Evolutionary conservation across 345 rosid species (phyloP).

Genomic region (Eucalyptus regnans): DNA sequence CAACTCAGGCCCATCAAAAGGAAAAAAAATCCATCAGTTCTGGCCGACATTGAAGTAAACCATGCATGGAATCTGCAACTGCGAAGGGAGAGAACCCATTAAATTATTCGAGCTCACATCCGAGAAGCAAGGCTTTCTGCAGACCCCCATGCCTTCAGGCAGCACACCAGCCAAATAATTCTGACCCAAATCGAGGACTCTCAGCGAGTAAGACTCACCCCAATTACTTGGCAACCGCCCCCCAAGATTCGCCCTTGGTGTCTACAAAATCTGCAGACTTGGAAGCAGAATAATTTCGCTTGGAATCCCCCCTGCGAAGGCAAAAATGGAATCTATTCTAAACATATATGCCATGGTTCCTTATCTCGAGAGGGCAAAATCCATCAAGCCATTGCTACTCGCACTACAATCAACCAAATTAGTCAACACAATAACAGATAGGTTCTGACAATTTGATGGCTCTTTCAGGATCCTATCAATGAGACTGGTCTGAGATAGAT

Average conservation of each 20-base stretch:
- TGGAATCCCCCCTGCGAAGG: conserved; percentile 37
- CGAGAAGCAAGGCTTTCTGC: conserved; percentile 44
- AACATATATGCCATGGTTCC: no score
- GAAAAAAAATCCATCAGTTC: neutral
- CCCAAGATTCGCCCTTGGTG: conserved; percentile 45
- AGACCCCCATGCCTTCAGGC: conserved; percentile 17
- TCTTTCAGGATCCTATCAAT: conserved; percentile 31
- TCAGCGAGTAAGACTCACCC: conserved; percentile 32
- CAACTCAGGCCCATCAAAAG: no score
- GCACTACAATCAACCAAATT: conserved; percentile 16
- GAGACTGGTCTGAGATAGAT: conserved; percentile 18
- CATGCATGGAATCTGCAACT: conserved; percentile 42
- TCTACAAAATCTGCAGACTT: conserved; percentile 44
- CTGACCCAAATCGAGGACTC: conserved; percentile 36
- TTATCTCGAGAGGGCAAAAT: neutral
- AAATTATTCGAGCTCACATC: conserved; percentile 45
- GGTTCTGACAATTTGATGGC: conserved; percentile 26
- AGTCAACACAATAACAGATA: conserved; percentile 33
- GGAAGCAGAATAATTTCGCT: conserved; percentile 14
- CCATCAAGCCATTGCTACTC: neutral
- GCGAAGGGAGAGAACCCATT: conserved; percentile 28
- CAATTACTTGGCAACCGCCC: conserved; percentile 33
- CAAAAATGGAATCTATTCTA: neutral
- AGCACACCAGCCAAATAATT: conserved; percentile 23
- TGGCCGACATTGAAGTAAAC: conserved; percentile 34